Evolutionary conservation across 2,329 filamentous ascomycete species (phyloP).

Genomic region (Trematosphaeria pertusa): DNA sequence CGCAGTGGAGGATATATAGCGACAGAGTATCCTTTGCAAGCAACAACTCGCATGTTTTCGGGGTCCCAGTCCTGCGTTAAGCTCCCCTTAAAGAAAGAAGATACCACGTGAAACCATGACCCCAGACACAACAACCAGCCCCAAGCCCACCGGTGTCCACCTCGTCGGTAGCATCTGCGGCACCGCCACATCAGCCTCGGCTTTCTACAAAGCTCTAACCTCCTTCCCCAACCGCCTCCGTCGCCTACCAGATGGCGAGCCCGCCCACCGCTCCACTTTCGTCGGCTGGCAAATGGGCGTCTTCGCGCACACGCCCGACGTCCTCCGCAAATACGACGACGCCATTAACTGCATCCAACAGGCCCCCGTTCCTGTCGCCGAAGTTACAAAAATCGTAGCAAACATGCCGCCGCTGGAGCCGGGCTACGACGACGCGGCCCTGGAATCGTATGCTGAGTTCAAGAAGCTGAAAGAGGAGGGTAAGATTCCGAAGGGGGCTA

Average conservation of each 20-base stretch:
- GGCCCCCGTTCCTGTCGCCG: not conserved
- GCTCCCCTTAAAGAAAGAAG: too few relatives aligned
- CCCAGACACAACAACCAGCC: too few relatives aligned
- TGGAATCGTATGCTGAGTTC: constrained; percentile 44
- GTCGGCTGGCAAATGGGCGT: constrained; percentile 1
- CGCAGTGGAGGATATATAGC: too few relatives aligned
- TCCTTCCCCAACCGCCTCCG: constrained; percentile 18
- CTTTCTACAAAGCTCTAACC: constrained; percentile 10
- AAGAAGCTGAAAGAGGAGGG: constrained; percentile 36
- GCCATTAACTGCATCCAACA: not conserved
- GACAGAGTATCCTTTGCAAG: too few relatives aligned
- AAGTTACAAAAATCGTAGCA: constrained; percentile 11
- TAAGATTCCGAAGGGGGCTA: constrained; percentile 31
- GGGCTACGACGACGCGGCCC: constrained; percentile 39
- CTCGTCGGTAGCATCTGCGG: constrained; percentile 22
- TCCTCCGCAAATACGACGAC: not conserved
- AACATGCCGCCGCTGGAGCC: too few relatives aligned
- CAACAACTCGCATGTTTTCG: too few relatives aligned
- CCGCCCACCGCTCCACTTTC: constrained; percentile 11
- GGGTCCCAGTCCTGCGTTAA: too few relatives aligned
- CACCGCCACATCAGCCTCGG: constrained; percentile 5
- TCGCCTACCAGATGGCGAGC: constrained; percentile 26
- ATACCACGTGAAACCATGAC: too few relatives aligned
- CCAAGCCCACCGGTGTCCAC: constrained; percentile 17
- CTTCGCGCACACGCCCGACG: constrained; percentile 1